A percentile compares a stretch with the other conserved stretches of the same genome.
Conservation (phyloP, 495 filamentous ascomycete genomes). For the Neurospora terricola region DNA sequence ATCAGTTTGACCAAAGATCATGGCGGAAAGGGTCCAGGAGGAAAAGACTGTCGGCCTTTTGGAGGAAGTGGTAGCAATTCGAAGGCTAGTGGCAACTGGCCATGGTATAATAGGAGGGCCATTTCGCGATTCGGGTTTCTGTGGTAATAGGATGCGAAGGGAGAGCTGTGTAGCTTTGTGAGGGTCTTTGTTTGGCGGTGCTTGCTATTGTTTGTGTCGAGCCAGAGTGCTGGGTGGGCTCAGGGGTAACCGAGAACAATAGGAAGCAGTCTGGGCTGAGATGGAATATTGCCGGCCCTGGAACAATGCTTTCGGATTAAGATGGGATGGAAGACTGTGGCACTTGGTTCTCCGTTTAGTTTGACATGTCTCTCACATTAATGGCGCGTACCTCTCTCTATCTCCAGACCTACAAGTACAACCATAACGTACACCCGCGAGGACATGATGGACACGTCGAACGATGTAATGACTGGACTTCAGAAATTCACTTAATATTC, state of each 20-base stretch:
- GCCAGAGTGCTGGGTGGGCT: not conserved
- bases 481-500: not conserved
- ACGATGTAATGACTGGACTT: not conserved
- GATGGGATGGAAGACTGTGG: not conserved
- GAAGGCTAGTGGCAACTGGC: not conserved
- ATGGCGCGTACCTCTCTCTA: not conserved
- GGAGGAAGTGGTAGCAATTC: not conserved
- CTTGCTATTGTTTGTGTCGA: not conserved
- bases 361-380: not conserved
- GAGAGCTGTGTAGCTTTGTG: not conserved
- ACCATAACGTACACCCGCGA: not conserved
- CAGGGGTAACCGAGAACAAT: not conserved
- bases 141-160: not conserved
- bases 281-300: not conserved
- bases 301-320: not conserved
- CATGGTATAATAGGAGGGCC: not conserved
- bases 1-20: not conserved
- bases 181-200: not conserved
- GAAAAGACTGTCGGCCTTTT: not conserved
- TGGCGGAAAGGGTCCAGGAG: not conserved
- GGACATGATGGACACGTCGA: not conserved
- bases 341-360: not conserved
- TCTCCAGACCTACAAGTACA: not conserved
- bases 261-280: not conserved
- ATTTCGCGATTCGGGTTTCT: not conserved